These are phyloP conservation scores for Botrytis fragariae DNA, from an alignment of 2,329 filamentous ascomycete species.

Conservation along the genomic window DNA sequence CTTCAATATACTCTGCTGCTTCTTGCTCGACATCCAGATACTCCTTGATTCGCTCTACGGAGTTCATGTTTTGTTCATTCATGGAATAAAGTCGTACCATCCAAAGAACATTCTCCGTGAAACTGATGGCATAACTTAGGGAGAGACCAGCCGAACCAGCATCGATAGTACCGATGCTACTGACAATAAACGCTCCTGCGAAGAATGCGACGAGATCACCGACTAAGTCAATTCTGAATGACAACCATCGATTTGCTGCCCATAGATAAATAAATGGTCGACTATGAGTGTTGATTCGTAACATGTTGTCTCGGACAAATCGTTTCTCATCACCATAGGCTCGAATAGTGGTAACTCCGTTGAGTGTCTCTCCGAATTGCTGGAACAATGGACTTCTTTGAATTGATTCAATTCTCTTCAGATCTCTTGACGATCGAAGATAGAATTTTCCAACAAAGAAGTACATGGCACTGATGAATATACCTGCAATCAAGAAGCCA, in stretches of 20 bases:
- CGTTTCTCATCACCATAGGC: constrained; percentile 92
- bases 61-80: constrained; percentile 99
- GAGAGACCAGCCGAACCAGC: constrained; percentile 91
- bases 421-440: constrained; percentile 84
- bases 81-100: constrained; percentile 89
- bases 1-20: constrained; percentile 71
- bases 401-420: constrained; percentile 92
- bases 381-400: constrained; percentile 95
- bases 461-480: constrained; percentile 83
- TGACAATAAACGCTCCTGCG: constrained; percentile 84
- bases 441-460: constrained; percentile 84
- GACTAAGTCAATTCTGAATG: constrained; percentile 85
- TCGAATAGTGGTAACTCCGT: constrained; percentile 92
- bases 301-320: constrained; percentile 88
- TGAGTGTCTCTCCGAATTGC: constrained; percentile 94
- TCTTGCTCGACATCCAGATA: constrained; percentile 97
- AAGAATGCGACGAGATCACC: constrained; percentile 93
- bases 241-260: constrained; percentile 95
- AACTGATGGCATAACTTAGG: constrained; percentile 91
- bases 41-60: constrained; percentile 94
- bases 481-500: constrained; percentile 79
- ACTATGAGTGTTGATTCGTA: constrained; percentile 84
- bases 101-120: constrained; percentile 96
- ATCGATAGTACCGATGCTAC: constrained; percentile 79
- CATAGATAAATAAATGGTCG: constrained; percentile 95